phyloP scores from a whole-genome alignment of 805 yeast species.

The Trichomonascus vanleenenianus region DNA sequence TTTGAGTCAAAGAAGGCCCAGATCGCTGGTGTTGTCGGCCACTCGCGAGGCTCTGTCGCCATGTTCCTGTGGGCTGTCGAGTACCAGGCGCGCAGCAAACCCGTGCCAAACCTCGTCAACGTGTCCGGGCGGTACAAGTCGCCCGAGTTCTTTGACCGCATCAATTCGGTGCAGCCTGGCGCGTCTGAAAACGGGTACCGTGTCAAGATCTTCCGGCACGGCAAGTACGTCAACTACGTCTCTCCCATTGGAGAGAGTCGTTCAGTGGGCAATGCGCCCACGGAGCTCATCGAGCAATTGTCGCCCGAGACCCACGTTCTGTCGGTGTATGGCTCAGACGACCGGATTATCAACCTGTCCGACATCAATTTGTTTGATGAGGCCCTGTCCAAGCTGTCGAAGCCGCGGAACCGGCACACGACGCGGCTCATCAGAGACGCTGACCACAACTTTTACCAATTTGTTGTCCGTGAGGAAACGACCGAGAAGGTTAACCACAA shows the following conservation, averaged over 20 bases:
- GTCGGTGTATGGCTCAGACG: constrained; percentile 65
- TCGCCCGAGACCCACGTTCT: constrained; percentile 42
- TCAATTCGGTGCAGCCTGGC: constrained; percentile 6
- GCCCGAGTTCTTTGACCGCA: constrained; percentile 28
- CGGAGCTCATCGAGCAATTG: constrained; percentile 10
- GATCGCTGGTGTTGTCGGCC: constrained; percentile 57
- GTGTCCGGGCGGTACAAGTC: constrained; percentile 57
- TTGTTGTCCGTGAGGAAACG: constrained; percentile 27
- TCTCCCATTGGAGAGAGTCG: constrained; percentile 10
- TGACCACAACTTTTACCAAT: constrained; percentile 75
- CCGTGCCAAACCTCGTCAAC: constrained; percentile 60
- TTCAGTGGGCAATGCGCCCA: constrained; percentile 4
- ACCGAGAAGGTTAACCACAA: constrained; percentile 46
- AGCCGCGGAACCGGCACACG: constrained; percentile 41
- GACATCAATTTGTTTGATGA: constrained; percentile 59
- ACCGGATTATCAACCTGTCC: constrained; percentile 53
- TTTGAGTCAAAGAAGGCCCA: constrained; percentile 25
- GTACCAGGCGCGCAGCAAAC: constrained; percentile 17
- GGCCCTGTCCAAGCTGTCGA: constrained; percentile 30
- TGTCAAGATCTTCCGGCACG: constrained; percentile 16
- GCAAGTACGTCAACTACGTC: constrained; percentile 8
- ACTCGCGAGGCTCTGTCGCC: constrained; percentile 74
- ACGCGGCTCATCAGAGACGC: constrained; percentile 57
- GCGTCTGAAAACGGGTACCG: constrained; percentile 29
- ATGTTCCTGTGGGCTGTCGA: constrained; percentile 63